These are phyloP conservation scores for Psophocarpus tetragonolobus DNA, from an alignment of 306 rosid genomes.

Conservation along the genomic window DNA sequence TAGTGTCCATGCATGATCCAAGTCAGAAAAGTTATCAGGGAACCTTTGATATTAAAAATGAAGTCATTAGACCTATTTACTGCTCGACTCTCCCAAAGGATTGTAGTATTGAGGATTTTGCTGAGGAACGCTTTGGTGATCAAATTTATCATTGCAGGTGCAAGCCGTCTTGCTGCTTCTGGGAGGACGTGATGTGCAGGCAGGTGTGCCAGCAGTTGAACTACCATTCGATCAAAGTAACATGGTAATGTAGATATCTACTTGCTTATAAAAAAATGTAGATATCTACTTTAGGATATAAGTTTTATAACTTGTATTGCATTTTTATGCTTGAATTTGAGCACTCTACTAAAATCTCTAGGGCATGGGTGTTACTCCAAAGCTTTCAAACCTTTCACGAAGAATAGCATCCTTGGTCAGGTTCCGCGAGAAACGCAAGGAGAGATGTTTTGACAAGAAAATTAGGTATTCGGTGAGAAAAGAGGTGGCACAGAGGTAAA, in stretches of 20 bases:
- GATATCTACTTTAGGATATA: conserved; percentile 31
- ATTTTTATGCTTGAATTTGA: conserved; percentile 40
- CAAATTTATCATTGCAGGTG: conserved; percentile 57
- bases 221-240: conserved; percentile 55
- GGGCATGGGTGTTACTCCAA: conserved; percentile 62
- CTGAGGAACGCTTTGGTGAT: conserved; percentile 34
- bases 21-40: background rate
- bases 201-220: conserved; percentile 60
- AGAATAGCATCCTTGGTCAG: conserved; percentile 96
- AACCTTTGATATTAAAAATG: background rate
- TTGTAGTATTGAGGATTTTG: background rate
- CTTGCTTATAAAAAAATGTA: too few relatives aligned
- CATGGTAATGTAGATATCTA: conserved; percentile 58
- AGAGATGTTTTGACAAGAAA: conserved; percentile 97
- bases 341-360: conserved; percentile 45
- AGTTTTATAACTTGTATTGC: conserved; percentile 27
- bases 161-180: conserved; percentile 91
- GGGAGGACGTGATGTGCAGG: conserved; percentile 73
- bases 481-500: conserved; percentile 97
- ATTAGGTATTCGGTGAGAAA: conserved; percentile 91
- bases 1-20: background rate
- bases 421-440: conserved; percentile 93
- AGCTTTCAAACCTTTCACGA: conserved; percentile 81
- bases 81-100: conserved; percentile 19
- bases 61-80: conserved; percentile 1